A percentile compares a stretch with the other conserved stretches of the same genome.
phyloP scores from a whole-genome alignment of 1,139 yeast species.

The Debaryomycetaceae sp. region DNA sequence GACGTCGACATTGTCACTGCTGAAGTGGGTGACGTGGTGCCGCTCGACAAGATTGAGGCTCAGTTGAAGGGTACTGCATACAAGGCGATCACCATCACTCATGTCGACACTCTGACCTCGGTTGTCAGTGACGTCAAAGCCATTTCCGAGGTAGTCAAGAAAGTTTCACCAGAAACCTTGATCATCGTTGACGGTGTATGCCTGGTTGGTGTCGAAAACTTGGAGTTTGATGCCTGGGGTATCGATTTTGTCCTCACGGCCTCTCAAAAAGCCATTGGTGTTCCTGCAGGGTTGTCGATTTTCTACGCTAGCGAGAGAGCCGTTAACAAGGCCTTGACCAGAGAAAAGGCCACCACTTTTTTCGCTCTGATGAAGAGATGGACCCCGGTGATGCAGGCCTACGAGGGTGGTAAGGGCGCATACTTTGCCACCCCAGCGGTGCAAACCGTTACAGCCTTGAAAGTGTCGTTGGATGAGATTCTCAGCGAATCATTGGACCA shows the following conservation, averaged over 20 bases:
- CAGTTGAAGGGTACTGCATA: conserved; percentile 51
- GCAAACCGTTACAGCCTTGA: conserved; percentile 78
- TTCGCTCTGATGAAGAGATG: conserved; percentile 80
- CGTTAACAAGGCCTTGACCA: conserved; percentile 51
- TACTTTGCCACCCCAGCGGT: conserved; percentile 95
- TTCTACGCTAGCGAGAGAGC: conserved; percentile 77
- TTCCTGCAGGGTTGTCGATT: conserved; percentile 86
- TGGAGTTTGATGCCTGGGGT: conserved; percentile 88
- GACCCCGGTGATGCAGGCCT: conserved; percentile 85
- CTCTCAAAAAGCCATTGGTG: conserved; percentile 93
- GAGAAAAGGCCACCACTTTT: conserved; percentile 56
- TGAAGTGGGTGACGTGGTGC: conserved; percentile 67
- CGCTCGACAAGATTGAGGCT: conserved; percentile 51
- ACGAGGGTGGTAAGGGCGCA: conserved; percentile 76
- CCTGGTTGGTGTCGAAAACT: conserved; percentile 82
- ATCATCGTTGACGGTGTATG: conserved; percentile 92
- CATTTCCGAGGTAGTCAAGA: conserved; percentile 57
- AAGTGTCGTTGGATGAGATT: conserved; percentile 72
- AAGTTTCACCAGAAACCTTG: conserved; percentile 72
- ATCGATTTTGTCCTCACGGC: conserved; percentile 86
- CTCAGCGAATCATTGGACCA: conserved; percentile 53
- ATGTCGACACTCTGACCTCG: conserved; percentile 94
- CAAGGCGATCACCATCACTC: conserved; percentile 78
- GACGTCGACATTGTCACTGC: conserved; percentile 66
- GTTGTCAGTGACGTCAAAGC: conserved; percentile 72